phyloP scores from a whole-genome alignment of 345 rosid genomes.

The Euphorbia lathyris region DNA sequence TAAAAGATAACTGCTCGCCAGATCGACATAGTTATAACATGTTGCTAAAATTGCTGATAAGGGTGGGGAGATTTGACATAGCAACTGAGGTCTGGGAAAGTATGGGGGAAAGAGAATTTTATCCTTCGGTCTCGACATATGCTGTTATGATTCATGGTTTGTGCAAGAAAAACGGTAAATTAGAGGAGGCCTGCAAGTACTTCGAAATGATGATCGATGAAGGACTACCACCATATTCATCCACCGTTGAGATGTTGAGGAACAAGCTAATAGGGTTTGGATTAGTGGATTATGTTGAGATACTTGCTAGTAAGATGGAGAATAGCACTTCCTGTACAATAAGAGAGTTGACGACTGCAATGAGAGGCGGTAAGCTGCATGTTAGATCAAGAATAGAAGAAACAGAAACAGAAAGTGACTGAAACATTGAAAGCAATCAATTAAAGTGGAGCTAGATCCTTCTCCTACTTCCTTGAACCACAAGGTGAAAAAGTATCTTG shows the following conservation, averaged over 20 bases:
- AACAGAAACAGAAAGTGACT: too few species aligned
- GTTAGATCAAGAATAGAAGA: too few species aligned
- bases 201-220: too few species aligned
- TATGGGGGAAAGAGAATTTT: slow-evolving; percentile 58
- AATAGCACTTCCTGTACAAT: slow-evolving; percentile 58
- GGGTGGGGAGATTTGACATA: slow-evolving; percentile 79
- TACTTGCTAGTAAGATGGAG: slow-evolving; percentile 73
- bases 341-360: slow-evolving; percentile 55
- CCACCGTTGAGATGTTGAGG: slow-evolving; percentile 73
- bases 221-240: slow-evolving; percentile 73
- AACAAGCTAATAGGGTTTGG: slow-evolving; percentile 57
- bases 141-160: slow-evolving; percentile 81
- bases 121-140: slow-evolving; percentile 74
- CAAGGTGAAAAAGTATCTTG: background rate
- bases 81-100: slow-evolving; percentile 81
- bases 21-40: slow-evolving; percentile 79
- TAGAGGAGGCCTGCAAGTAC: too few species aligned
- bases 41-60: slow-evolving; percentile 67
- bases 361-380: too few species aligned
- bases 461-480: too few species aligned
- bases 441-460: too few species aligned
- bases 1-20: slow-evolving; percentile 42
- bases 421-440: too few species aligned
- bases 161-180: too few species aligned
- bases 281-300: slow-evolving; percentile 53